phyloP scores from a whole-genome alignment of 345 rosid species.

The Gossypium ekmanianum region DNA sequence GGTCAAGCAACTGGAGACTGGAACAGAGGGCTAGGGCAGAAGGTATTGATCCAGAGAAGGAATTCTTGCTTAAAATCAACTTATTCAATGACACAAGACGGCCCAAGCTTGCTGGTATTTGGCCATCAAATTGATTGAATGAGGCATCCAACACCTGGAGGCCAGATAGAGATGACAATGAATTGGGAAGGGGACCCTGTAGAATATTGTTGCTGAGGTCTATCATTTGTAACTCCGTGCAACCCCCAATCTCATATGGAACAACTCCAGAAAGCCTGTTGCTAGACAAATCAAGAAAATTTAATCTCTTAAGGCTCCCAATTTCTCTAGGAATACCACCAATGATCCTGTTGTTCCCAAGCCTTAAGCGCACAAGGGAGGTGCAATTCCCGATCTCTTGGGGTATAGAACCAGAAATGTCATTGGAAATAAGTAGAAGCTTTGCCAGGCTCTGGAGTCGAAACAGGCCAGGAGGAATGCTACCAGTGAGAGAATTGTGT shows the following conservation, averaged over 20 bases:
- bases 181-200: constrained; percentile 56
- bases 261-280: constrained; percentile 63
- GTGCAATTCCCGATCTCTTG: constrained; percentile 65
- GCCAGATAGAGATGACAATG: constrained; percentile 57
- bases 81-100: constrained; percentile 61
- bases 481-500: constrained; percentile 71
- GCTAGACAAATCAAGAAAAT: constrained; percentile 72
- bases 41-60: constrained; percentile 70
- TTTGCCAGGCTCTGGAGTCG: constrained; percentile 73
- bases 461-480: constrained; percentile 68
- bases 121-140: constrained; percentile 47
- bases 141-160: constrained; percentile 84
- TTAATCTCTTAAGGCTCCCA: constrained; percentile 56
- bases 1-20: constrained; percentile 89
- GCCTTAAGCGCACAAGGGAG: constrained; percentile 70
- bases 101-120: constrained; percentile 71
- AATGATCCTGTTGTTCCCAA: constrained; percentile 65
- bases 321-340: constrained; percentile 68
- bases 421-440: constrained; percentile 68
- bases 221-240: constrained; percentile 69
- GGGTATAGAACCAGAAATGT: constrained; percentile 68
- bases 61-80: constrained; percentile 59
- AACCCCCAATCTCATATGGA: constrained; percentile 72
- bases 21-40: constrained; percentile 62
- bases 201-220: constrained; percentile 75